Evolutionary conservation across 2,329 filamentous ascomycete genomes (phyloP), one percentile per base, ranked within the genome.

Genomic region (Aspergillus hiratsukae): DNA sequence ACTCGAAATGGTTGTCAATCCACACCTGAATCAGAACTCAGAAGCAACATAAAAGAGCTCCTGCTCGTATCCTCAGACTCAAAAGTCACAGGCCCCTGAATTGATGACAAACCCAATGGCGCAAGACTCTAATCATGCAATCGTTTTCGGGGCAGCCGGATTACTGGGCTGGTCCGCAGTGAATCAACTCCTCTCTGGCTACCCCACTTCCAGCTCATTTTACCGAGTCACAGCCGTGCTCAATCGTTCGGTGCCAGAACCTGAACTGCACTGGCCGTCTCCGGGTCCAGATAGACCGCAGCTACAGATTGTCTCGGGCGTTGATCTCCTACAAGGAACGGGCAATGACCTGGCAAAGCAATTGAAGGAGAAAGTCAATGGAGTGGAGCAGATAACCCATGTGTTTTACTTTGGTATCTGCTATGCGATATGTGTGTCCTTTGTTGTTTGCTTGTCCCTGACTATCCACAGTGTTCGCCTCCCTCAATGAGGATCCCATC

Each of bases 121-220:
- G 11, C 31, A 35, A 35, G 11, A 6, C 11, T 35, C 31, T 4
- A 35, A 35, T 14, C 65, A 75, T 43, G 75, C 75, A 2, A 68
- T 77, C 19, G 67, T 78, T n/a, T 76, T 72, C 46, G 75, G 75
- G 31, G 75, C 74, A 37, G 73, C 72, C 2, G 73, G 75, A 9
- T 63, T 78, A 6, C 69, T 70, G 48, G 75, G 74, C 28, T 78
- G 75, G 75, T 69, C 74, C 9, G 66, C 76, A 23, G 65, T 76
- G 25, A 72, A 77, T 55, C 69, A 75, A 52, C 64, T 76, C 4
- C 56, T 78, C 3, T 57, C 37, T 1, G 35, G 63, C 11, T 76
- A 76, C 56, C 75, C 75, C 4, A 41, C 57, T 14, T 49, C 61
- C 43, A 60, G 64, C 17, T 61, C 62, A 3, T 77, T 76, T 64